Percentiles rank a stretch among this genome's conserved stretches.
Conservation (phyloP, 768 basidiomycete genomes). For the Termitomyces sp. region DNA sequence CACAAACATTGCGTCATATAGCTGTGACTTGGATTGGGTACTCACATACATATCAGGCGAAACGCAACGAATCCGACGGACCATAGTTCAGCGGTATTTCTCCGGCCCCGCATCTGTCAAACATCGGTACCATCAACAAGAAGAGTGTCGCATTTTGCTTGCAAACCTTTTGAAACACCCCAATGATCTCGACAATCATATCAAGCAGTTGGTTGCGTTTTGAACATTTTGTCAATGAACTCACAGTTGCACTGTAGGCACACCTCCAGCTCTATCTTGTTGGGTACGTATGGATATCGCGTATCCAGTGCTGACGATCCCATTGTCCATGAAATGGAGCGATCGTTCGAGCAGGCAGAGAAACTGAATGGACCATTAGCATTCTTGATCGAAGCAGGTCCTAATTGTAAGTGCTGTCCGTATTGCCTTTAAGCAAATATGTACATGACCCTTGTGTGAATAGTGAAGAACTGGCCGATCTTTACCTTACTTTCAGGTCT, state of each 20-base stretch:
- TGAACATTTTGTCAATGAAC: neutral
- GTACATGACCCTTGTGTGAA: neutral
- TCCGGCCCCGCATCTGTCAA: conserved; percentile 6
- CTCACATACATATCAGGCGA: conserved; percentile 7
- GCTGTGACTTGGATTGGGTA: neutral
- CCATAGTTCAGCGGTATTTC: conserved; percentile 3
- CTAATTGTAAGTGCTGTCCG: conserved; percentile 1
- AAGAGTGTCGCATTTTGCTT: conserved; percentile 6
- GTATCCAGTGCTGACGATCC: conserved; percentile 6
- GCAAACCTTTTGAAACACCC: neutral
- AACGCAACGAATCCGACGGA: conserved; percentile 4
- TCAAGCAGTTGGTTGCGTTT: neutral
- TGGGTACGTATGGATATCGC: conserved; percentile 7
- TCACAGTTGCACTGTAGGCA: neutral
- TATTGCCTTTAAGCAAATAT: neutral
- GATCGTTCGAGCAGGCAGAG: conserved; percentile 5
- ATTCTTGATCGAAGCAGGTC: conserved; percentile 4
- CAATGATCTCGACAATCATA: conserved; percentile 1
- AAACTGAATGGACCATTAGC: conserved; percentile 2
- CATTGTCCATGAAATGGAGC: conserved; percentile 8
- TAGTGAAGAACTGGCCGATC: conserved; percentile 7
- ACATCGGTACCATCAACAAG: conserved; percentile 8
- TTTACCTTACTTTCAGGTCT: conserved; percentile 3
- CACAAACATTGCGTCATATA: neutral
- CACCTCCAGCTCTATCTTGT: conserved; percentile 6